Percentiles rank a stretch among this genome's conserved stretches.
Conservation (phyloP, 75 land plant species). For the Pinus tabuliformis region DNA sequence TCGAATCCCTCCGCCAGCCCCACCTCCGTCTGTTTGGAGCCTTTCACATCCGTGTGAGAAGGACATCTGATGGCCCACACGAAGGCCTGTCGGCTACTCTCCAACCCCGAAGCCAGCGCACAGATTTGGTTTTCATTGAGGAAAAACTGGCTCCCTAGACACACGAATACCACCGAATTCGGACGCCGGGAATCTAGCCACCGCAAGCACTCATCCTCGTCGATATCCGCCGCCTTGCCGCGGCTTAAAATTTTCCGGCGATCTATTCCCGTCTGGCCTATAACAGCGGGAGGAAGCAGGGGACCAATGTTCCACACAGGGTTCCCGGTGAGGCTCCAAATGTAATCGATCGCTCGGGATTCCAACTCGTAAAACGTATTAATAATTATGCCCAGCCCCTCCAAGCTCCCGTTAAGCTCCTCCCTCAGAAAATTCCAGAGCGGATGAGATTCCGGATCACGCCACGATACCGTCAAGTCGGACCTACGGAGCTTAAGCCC, state of each 20-base stretch:
- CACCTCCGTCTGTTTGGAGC: constrained; percentile 10
- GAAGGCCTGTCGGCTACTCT: constrained; percentile 10
- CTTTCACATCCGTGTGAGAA: not conserved
- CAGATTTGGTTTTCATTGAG: too few relatives aligned
- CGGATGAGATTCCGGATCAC: not conserved
- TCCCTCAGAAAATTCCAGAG: not conserved
- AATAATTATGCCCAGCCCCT: not conserved
- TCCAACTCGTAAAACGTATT: not conserved
- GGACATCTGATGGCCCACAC: constrained; percentile 13
- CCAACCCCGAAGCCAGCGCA: not conserved
- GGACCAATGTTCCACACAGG: too few relatives aligned
- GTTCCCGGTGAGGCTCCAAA: too few relatives aligned
- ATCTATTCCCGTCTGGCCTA: not conserved
- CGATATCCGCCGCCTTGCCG: not conserved
- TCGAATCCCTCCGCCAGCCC: not conserved
- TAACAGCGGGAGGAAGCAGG: not conserved
- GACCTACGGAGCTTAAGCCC: not conserved
- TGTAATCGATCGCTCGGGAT: not conserved
- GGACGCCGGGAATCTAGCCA: not conserved
- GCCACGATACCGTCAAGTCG: not conserved
- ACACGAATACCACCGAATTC: constrained; percentile 1
- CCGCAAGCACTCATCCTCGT: not conserved
- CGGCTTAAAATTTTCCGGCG: not conserved
- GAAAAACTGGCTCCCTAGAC: not conserved
- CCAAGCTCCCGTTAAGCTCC: not conserved